Percentiles rank a stretch among this genome's conserved stretches.
These are phyloP conservation scores for Leishmania amazonensis DNA, from an alignment of 208 protist genomes.

Conservation along the genomic window DNA sequence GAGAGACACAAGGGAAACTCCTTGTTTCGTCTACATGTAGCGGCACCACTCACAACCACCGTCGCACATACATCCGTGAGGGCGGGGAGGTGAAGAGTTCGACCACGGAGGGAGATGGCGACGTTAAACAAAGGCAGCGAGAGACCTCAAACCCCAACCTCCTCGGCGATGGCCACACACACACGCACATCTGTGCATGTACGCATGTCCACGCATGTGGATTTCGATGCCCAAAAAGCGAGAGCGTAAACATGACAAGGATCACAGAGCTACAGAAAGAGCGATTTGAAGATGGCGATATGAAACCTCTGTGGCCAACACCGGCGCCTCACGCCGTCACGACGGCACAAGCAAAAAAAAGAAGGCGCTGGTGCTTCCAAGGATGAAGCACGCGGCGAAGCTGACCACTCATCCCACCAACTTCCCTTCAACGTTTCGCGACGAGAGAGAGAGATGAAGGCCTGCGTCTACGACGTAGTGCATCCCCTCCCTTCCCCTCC, in stretches of 20 bases:
- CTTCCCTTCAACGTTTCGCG: no score
- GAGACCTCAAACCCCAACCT: not conserved
- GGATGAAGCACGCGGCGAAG: no score
- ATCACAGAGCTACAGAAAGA: not conserved
- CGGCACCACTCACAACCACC: not conserved
- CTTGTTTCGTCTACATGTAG: not conserved
- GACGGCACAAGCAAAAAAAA: no score
- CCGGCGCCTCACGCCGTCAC: no score
- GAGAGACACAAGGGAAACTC: not conserved
- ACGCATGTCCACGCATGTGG: no score
- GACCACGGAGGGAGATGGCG: not conserved
- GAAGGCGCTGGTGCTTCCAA: no score
- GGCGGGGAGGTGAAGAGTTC: not conserved
- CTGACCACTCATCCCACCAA: no score
- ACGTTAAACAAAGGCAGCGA: not conserved
- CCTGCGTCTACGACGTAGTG: no score
- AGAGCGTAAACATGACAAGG: not conserved
- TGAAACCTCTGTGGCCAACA: no score
- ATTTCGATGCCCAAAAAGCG: not conserved
- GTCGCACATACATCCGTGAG: not conserved
- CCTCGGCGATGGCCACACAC: not conserved
- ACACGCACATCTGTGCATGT: not conserved
- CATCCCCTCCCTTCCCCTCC: no score
- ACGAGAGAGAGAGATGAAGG: conserved; percentile 1
- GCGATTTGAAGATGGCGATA: not conserved